A percentile compares a stretch with the other conserved stretches of the same genome.
Conservation (phyloP, 352 stramenopile species). For the Phytophthora pluvialis region DNA sequence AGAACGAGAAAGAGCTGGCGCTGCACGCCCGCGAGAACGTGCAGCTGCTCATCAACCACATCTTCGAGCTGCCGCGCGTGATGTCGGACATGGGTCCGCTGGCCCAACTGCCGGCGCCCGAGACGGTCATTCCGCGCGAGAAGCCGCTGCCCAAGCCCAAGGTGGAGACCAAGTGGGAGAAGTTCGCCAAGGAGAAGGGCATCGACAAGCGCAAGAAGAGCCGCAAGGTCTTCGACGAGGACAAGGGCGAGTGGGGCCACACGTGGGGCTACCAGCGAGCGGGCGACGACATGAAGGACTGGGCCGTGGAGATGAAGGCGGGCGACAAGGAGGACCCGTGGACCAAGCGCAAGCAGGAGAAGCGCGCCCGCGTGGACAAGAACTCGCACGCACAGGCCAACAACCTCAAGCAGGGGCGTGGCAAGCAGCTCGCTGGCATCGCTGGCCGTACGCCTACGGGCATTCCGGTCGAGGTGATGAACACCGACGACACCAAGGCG, state of each 20-base stretch:
- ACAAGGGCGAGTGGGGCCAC: slow-evolving; percentile 93
- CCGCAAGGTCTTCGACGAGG: slow-evolving; percentile 97
- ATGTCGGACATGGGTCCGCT: slow-evolving; percentile 94
- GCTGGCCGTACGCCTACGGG: slow-evolving; percentile 66
- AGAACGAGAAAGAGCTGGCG: slow-evolving; percentile 91
- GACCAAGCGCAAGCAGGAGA: slow-evolving; percentile 93
- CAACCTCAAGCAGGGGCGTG: slow-evolving; percentile 76
- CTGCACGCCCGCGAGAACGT: slow-evolving; percentile 92
- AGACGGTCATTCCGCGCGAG: slow-evolving; percentile 82
- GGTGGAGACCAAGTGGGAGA: slow-evolving; percentile 98
- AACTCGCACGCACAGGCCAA: slow-evolving; percentile 90
- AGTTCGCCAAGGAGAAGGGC: slow-evolving; percentile 98
- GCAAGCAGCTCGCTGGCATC: slow-evolving; percentile 56
- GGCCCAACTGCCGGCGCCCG: slow-evolving; percentile 72
- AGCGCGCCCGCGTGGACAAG: slow-evolving; percentile 92
- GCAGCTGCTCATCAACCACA: slow-evolving; percentile 93
- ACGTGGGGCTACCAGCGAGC: slow-evolving; percentile 93
- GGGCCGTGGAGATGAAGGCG: slow-evolving; percentile 94
- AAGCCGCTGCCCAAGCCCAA: slow-evolving; percentile 94
- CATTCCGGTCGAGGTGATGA: slow-evolving; percentile 92
- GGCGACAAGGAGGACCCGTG: slow-evolving; percentile 95
- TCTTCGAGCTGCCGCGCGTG: slow-evolving; percentile 93
- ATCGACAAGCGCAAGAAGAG: slow-evolving; percentile 97
- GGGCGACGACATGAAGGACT: slow-evolving; percentile 90
- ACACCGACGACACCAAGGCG: slow-evolving; percentile 67